Evolutionary conservation across 2,329 filamentous ascomycete genomes (phyloP), one percentile per base, ranked within the genome.

Genomic region (Bertia moriformis): DNA sequence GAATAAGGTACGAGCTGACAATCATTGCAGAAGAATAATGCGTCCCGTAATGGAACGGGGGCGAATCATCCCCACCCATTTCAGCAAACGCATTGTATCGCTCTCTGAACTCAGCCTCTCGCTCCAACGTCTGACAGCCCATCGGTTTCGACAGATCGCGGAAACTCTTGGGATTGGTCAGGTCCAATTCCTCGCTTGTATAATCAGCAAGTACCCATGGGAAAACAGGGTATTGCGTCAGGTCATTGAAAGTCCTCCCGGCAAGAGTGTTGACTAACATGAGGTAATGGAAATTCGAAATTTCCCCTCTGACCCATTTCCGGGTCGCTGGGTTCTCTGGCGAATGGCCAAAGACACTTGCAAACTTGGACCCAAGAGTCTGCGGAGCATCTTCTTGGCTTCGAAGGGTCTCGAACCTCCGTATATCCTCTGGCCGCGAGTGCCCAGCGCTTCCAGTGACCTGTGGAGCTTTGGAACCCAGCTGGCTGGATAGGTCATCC

Each of bases 1-100:
- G 81, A 50, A 98, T 95, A 30, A 98, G 70, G 51, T 95, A 98
- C 0, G 88, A 95, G 12, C 87, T 87, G 4, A 98, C 91, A 42
- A 94, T 95, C 91, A 96, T 98, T 4, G 91, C 91, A 2, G 91
- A 96, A 1, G 91, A 96, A 57, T 98, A 98, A 55, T 98, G 93
- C 0, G 93, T 98, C 14, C 91, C 91, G 48, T 96, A 98, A 54
- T 98, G 91, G 55, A 95, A 98, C 0, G 91, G 83, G 1, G 83
- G 80, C 36, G 94, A 88, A 4, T 81, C 85, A 67, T 98, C 93
- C 54, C 96, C 91, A 1, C 80, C 80, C 54, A 98, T 80, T 14
- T 85, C 83, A 47, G 32, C 32, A 18, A 35, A 35, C 7, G 32
- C 32, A 7, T 79, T 77, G 55, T 94, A 96, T 19, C 87, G 76